phyloP scores from a whole-genome alignment of 2,329 filamentous ascomycete species.

The Tolypocladium ovalisporum region DNA sequence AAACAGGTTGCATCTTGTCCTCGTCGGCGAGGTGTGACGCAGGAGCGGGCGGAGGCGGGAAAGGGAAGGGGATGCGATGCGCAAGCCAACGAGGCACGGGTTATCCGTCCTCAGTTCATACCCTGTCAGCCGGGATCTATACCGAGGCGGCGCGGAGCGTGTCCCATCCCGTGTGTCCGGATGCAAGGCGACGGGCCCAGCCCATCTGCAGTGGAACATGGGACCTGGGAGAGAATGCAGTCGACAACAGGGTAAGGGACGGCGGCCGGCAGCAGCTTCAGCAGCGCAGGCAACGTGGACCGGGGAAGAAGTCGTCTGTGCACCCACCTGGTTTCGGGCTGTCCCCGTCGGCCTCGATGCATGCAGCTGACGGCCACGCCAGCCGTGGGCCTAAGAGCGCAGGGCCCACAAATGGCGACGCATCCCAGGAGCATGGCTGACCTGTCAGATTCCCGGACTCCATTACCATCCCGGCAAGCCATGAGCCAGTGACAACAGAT shows the following conservation, averaged over 20 bases:
- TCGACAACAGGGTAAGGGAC: neutral
- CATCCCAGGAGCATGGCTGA: slow-evolving; percentile 8
- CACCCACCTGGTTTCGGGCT: neutral
- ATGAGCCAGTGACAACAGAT: slow-evolving; percentile 5
- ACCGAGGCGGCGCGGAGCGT: neutral
- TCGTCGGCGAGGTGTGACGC: neutral
- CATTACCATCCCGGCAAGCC: slow-evolving; percentile 7
- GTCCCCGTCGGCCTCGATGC: neutral
- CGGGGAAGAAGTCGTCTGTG: neutral
- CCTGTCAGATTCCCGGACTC: slow-evolving; percentile 14
- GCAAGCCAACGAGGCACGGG: neutral
- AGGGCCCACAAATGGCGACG: slow-evolving; percentile 5
- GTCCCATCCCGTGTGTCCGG: neutral
- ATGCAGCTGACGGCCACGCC: neutral
- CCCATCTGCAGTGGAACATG: slow-evolving; percentile 2
- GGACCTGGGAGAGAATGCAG: neutral
- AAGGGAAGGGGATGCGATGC: neutral
- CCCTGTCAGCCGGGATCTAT: neutral
- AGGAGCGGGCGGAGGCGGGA: neutral
- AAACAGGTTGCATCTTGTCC: neutral
- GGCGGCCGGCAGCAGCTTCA: neutral
- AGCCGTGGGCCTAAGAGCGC: neutral
- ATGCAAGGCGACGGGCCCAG: neutral
- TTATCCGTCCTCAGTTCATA: neutral
- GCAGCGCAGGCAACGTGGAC: neutral